Conservation (phyloP, 164 flowering plant species). For the Amborella trichopoda region DNA sequence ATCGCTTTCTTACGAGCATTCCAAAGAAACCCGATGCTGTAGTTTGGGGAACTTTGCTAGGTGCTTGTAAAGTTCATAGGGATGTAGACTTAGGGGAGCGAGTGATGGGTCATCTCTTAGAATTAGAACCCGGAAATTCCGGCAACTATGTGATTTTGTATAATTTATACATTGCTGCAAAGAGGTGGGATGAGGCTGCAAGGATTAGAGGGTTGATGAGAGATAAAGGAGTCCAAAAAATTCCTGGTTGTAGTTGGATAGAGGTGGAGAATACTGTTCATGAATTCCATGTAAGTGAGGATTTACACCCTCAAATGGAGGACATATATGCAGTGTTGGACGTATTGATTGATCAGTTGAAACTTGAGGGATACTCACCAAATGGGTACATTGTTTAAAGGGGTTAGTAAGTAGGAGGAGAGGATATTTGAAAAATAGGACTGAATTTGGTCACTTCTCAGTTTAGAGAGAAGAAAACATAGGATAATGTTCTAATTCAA, state of each 20-base stretch:
- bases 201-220: slow-evolving; percentile 23
- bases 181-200: slow-evolving; percentile 36
- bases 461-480: too few relatives aligned
- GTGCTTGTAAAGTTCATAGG: slow-evolving; percentile 26
- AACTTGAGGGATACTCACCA: too few relatives aligned
- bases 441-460: too few relatives aligned
- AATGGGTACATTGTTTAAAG: too few relatives aligned
- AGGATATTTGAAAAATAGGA: too few relatives aligned
- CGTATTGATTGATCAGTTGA: too few relatives aligned
- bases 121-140: slow-evolving; percentile 39
- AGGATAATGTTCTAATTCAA: too few relatives aligned
- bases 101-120: slow-evolving; percentile 16
- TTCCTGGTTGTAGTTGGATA: slow-evolving; percentile 40
- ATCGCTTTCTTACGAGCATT: slow-evolving; percentile 26
- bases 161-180: slow-evolving; percentile 25
- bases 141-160: slow-evolving; percentile 36
- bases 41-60: slow-evolving; percentile 38
- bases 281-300: slow-evolving; percentile 29
- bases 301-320: slow-evolving; percentile 20
- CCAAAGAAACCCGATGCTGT: slow-evolving; percentile 32
- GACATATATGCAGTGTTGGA: too few relatives aligned
- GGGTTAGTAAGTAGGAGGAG: too few relatives aligned
- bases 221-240: slow-evolving; percentile 25
- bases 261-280: slow-evolving; percentile 27
- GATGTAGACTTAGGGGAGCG: slow-evolving; percentile 31